phyloP scores from a whole-genome alignment of 495 filamentous ascomycete species.

The Amniculicola lignicola region DNA sequence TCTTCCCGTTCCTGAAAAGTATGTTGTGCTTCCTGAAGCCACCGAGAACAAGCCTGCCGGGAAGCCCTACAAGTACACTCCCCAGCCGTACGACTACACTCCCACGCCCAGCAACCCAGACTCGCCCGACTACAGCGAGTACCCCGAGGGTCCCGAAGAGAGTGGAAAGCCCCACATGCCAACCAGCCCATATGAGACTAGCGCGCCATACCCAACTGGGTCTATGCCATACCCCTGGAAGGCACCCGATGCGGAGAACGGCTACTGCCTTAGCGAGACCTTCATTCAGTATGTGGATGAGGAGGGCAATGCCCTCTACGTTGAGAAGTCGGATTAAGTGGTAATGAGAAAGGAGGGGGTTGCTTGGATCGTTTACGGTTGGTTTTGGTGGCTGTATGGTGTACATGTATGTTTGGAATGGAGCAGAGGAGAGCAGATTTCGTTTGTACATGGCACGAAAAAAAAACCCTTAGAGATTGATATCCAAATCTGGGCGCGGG shows the following conservation, averaged over 20 bases:
- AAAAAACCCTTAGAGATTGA: too few relatives aligned
- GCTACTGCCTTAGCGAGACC: constrained; percentile 18
- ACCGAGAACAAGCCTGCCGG: constrained; percentile 24
- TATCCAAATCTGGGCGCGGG: too few relatives aligned
- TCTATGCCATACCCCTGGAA: constrained; percentile 7
- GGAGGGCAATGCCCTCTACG: constrained; percentile 22
- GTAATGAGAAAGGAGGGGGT: background rate
- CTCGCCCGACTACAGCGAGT: constrained; percentile 1
- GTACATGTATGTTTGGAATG: too few relatives aligned
- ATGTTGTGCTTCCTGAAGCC: constrained; percentile 9
- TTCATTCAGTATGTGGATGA: constrained; percentile 26
- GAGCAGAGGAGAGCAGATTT: too few relatives aligned
- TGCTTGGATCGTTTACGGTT: too few relatives aligned
- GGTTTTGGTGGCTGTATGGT: too few relatives aligned
- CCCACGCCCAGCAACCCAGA: background rate
- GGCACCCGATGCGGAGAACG: constrained; percentile 11
- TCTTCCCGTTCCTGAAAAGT: constrained; percentile 19
- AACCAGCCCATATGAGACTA: background rate
- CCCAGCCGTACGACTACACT: background rate
- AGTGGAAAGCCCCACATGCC: background rate
- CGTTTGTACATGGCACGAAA: too few relatives aligned
- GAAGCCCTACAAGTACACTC: constrained; percentile 12
- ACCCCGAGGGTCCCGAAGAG: background rate
- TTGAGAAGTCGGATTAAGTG: constrained; percentile 11
- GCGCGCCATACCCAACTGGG: constrained; percentile 12